These are phyloP conservation scores for Alternaria triticimaculans DNA, from an alignment of 2,329 filamentous ascomycete species.

Conservation along the genomic window DNA sequence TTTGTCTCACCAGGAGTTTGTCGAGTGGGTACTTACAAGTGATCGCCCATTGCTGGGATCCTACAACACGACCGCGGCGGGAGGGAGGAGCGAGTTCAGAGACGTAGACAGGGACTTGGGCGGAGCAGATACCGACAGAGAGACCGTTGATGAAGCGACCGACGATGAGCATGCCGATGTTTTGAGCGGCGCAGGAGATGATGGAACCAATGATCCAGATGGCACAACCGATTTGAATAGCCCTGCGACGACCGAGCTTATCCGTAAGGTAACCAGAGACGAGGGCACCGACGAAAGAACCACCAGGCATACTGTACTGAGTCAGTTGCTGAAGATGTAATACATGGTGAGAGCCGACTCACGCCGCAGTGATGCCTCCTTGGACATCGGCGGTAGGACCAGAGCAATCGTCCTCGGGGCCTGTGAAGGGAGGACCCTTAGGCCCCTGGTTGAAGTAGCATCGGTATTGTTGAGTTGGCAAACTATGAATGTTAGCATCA, in stretches of 20 bases:
- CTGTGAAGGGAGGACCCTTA: slow-evolving; percentile 41
- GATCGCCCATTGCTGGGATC: slow-evolving; percentile 77
- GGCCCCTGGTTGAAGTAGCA: slow-evolving; percentile 71
- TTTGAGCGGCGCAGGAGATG: slow-evolving; percentile 68
- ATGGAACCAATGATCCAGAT: slow-evolving; percentile 66
- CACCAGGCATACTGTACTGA: slow-evolving; percentile 64
- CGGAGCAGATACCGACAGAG: slow-evolving; percentile 75
- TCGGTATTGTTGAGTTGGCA: slow-evolving; percentile 72
- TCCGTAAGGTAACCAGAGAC: slow-evolving; percentile 67
- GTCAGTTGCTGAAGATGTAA: neutral
- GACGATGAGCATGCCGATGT: slow-evolving; percentile 73
- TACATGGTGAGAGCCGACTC: neutral
- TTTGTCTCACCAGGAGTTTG: neutral
- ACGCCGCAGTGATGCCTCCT: slow-evolving; percentile 61
- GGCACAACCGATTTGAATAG: slow-evolving; percentile 61
- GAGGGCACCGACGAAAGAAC: slow-evolving; percentile 71
- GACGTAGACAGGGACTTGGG: slow-evolving; percentile 73
- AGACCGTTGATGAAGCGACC: slow-evolving; percentile 76
- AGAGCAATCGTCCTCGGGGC: slow-evolving; percentile 53
- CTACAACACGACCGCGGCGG: slow-evolving; percentile 70
- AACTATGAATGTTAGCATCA: slow-evolving; percentile 50
- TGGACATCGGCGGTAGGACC: slow-evolving; percentile 63
- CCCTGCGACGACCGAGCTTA: slow-evolving; percentile 59
- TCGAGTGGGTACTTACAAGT: neutral
- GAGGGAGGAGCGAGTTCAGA: slow-evolving; percentile 67